Evolutionary conservation across 1,284 basidiomycete genomes (phyloP).

Genomic region (Pascua guehoae): DNA sequence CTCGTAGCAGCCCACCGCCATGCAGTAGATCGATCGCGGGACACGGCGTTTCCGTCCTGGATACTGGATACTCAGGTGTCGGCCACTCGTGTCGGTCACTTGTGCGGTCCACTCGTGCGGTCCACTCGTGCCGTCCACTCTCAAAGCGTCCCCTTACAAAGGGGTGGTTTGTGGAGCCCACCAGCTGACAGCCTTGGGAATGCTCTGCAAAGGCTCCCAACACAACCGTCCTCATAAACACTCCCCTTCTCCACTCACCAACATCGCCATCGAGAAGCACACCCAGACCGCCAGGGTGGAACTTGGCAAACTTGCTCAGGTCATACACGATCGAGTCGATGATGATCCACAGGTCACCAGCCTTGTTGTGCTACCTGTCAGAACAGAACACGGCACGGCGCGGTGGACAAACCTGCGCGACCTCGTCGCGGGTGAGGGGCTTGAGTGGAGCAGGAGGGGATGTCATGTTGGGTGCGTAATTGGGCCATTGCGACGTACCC

Average conservation of each 20-base stretch:
- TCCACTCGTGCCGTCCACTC: no score
- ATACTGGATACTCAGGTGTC: no score
- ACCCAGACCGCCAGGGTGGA: conserved; percentile 77
- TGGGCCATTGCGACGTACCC: no score
- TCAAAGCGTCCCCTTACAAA: no score
- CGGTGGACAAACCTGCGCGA: conserved; percentile 46
- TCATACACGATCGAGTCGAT: conserved; percentile 80
- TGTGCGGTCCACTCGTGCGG: no score
- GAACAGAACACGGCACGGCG: not conserved
- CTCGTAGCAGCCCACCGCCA: no score
- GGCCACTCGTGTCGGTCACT: no score
- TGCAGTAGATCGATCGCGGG: no score
- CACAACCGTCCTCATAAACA: not conserved
- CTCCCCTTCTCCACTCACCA: conserved; percentile 52
- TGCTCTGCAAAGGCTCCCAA: no score
- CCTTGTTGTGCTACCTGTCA: conserved; percentile 63
- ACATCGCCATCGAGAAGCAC: conserved; percentile 72
- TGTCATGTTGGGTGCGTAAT: not conserved
- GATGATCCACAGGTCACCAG: conserved; percentile 74
- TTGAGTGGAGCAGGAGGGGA: conserved; percentile 28
- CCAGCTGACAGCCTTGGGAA: not conserved
- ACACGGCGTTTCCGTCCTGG: no score
- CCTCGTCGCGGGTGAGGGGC: conserved; percentile 46
- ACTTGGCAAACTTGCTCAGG: conserved; percentile 66
- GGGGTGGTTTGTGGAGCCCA: no score